Conservation (phyloP, 495 filamentous ascomycete species). For the Lepidopterella palustris region DNA sequence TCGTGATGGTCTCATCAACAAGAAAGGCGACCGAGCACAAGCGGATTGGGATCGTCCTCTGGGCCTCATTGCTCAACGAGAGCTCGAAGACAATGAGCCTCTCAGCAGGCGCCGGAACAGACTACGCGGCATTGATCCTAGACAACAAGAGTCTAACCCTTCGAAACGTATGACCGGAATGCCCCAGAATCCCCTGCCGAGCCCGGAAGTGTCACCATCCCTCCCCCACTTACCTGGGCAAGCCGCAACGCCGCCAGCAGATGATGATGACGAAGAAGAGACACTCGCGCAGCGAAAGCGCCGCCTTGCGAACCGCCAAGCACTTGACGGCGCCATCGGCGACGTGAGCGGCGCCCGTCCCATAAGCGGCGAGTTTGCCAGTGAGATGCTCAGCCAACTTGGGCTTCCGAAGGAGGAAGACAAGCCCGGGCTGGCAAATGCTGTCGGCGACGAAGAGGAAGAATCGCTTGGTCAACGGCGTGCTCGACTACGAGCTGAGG, state of each 20-base stretch:
- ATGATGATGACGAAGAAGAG: conserved; percentile 62
- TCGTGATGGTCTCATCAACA: conserved; percentile 47
- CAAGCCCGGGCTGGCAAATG: conserved; percentile 29
- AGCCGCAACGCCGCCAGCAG: conserved; percentile 11
- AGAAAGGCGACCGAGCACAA: conserved; percentile 27
- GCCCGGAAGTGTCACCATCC: conserved; percentile 17
- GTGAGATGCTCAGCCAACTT: conserved; percentile 68
- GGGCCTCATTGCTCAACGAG: conserved; percentile 75
- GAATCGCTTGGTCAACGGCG: conserved; percentile 88
- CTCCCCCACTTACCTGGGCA: conserved; percentile 6
- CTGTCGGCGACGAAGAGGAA: conserved; percentile 47
- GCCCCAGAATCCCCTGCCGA: conserved; percentile 6
- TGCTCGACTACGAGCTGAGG: conserved; percentile 69
- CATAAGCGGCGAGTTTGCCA: conserved; percentile 69
- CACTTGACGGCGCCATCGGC: conserved; percentile 36
- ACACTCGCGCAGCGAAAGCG: conserved; percentile 69
- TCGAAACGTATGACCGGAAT: conserved; percentile 30
- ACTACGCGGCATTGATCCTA: conserved; percentile 53
- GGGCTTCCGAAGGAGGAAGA: conserved; percentile 41
- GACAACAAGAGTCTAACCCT: conserved; percentile 26
- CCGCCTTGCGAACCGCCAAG: conserved; percentile 54
- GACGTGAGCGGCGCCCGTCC: conserved; percentile 47
- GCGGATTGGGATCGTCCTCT: conserved; percentile 54
- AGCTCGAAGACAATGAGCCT: conserved; percentile 88
- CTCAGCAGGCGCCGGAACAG: conserved; percentile 72